Evolutionary conservation across 139 green algal species (phyloP).

Genomic region (Coelastrella sp.): DNA sequence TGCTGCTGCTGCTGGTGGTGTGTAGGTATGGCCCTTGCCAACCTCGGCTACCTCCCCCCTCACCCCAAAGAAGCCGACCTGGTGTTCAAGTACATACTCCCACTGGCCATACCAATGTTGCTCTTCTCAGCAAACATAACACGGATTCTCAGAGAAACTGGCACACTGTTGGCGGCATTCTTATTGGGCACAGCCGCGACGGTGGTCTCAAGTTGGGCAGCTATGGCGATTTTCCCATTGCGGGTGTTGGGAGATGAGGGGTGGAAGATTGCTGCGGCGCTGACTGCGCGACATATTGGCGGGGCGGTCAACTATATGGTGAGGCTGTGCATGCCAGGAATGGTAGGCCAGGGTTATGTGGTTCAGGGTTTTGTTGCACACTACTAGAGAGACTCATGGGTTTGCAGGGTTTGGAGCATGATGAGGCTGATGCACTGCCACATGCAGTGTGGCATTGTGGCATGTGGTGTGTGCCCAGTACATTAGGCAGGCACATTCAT

Average conservation of each 20-base stretch:
- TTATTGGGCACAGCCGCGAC: constrained; percentile 78
- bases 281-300: constrained; percentile 93
- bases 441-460: too few species aligned
- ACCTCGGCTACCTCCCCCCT: constrained; percentile 77
- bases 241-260: constrained; percentile 65
- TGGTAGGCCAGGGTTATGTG: background rate
- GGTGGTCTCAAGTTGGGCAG: constrained; percentile 54
- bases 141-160: constrained; percentile 82
- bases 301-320: constrained; percentile 94
- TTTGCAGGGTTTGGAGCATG: too few species aligned
- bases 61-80: constrained; percentile 9
- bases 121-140: constrained; percentile 89
- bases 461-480: too few species aligned
- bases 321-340: background rate
- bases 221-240: constrained; percentile 81
- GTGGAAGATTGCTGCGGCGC: constrained; percentile 85
- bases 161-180: constrained; percentile 84
- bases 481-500: too few species aligned
- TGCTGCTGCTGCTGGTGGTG: background rate
- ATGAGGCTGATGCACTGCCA: too few species aligned
- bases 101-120: constrained; percentile 93
- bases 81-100: constrained; percentile 85
- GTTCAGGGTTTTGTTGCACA: too few species aligned
- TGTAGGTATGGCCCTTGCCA: constrained; percentile 79
- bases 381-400: too few species aligned